Evolutionary conservation across 805 yeast genomes (phyloP), one percentile per base, ranked within the genome.

Genomic region (Candida krabiensis): DNA sequence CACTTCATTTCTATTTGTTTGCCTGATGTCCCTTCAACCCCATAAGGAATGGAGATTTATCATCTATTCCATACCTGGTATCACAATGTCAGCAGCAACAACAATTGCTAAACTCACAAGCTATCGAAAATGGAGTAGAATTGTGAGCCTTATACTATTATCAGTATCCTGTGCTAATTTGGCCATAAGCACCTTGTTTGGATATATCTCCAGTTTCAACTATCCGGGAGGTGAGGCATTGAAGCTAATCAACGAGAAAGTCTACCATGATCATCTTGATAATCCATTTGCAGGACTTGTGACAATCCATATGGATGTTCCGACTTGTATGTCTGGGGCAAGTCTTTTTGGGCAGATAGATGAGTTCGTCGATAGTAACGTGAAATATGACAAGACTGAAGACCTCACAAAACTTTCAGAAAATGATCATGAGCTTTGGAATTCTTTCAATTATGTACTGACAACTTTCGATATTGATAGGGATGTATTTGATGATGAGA

Each of bases 21-120:
- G 66, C 2, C 52, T 78, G 4, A 72, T 89, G 73, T 88, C 96
- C 0, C 58, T 82, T 35, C 93, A 86, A 60, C 89, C 93, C 3
- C 97, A 91, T 53, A 91, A 91, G 58, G 98, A 91, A 66, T 87
- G 95, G 95, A 75, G 97, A 50, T 91, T 91, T 54, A 79, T 91
- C 28, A 67, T 83, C 13, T 91, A 90, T 59, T 66, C 80, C 0
- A 64, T 84, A 4, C 96, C 97, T 1, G 68, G 82, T 0, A 58
- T 87, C 41, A 77, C 83, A 0, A 50, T 83, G 14, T 55, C 75
- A 22, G 89, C 85, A 5, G 80, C 93, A 2, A 66, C 73, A 30
- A 32, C 44, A 12, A 30, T 49, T 14, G 28, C 49, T 4, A 29
- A 35, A 12, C 42, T 36, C 43, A 53, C 18, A 45, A 23, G 46